Percentiles rank a stretch among this genome's conserved stretches.
Evolutionary conservation across 768 basidiomycete genomes (phyloP).

Genomic region (Boletus reticulatus): DNA sequence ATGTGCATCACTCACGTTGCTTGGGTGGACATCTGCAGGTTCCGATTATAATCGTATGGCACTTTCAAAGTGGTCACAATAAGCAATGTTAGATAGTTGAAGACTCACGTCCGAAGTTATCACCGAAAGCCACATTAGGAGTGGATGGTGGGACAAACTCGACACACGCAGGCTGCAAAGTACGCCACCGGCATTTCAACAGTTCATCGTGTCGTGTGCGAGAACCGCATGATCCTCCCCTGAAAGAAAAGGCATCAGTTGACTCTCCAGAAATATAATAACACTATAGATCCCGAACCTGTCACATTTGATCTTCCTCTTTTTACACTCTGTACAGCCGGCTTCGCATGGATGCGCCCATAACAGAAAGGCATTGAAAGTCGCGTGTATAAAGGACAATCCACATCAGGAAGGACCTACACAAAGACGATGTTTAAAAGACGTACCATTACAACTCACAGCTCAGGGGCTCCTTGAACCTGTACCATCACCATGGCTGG

Average conservation of each 20-base stretch:
- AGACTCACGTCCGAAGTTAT: too few relatives aligned
- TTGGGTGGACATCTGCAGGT: too few relatives aligned
- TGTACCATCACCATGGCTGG: too few relatives aligned
- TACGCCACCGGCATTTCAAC: constrained; percentile 79
- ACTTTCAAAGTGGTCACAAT: too few relatives aligned
- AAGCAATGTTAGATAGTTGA: too few relatives aligned
- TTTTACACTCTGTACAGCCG: constrained; percentile 64
- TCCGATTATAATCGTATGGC: too few relatives aligned
- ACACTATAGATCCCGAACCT: constrained; percentile 45
- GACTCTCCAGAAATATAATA: background rate
- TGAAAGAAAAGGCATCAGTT: constrained; percentile 31
- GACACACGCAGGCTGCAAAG: constrained; percentile 76
- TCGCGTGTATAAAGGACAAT: background rate
- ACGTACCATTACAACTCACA: constrained; percentile 79
- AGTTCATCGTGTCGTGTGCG: constrained; percentile 80
- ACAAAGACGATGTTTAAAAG: constrained; percentile 14
- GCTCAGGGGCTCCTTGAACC: too few relatives aligned
- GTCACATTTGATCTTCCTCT: constrained; percentile 87
- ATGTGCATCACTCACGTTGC: too few relatives aligned
- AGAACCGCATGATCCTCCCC: constrained; percentile 78
- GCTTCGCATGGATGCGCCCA: background rate
- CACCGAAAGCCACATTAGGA: too few relatives aligned
- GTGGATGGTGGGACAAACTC: background rate
- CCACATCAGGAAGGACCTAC: constrained; percentile 17
- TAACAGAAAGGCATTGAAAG: constrained; percentile 1